Conservation (phyloP, 2,329 filamentous ascomycete genomes). For the Neocucurbitaria cava region DNA sequence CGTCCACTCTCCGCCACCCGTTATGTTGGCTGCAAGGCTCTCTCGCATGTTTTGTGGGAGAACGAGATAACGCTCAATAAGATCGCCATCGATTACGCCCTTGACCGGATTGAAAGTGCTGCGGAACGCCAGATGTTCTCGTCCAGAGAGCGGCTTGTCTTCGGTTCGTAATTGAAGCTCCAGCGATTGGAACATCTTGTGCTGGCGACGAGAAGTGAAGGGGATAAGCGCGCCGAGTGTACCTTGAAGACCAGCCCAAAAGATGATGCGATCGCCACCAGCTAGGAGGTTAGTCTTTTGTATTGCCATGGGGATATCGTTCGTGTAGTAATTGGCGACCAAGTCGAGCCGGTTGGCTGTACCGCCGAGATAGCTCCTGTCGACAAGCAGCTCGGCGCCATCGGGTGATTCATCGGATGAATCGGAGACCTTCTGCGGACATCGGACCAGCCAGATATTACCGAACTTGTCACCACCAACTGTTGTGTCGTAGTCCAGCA, state of each 20-base stretch:
- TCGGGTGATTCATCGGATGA: slow-evolving; percentile 92
- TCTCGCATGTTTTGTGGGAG: slow-evolving; percentile 89
- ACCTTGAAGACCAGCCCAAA: slow-evolving; percentile 95
- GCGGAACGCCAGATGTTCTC: slow-evolving; percentile 95
- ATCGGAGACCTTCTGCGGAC: slow-evolving; percentile 82
- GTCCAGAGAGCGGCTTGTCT: slow-evolving; percentile 84
- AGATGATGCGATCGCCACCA: slow-evolving; percentile 86
- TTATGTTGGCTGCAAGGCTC: slow-evolving; percentile 91
- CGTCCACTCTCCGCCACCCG: slow-evolving; percentile 68
- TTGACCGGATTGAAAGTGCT: slow-evolving; percentile 97
- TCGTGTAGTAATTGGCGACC: slow-evolving; percentile 86
- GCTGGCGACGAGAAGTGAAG: slow-evolving; percentile 88
- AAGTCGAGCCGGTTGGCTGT: slow-evolving; percentile 83
- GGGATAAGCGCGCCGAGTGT: slow-evolving; percentile 93
- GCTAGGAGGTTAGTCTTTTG: slow-evolving; percentile 89
- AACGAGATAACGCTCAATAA: slow-evolving; percentile 89
- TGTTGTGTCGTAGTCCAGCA: slow-evolving; percentile 97
- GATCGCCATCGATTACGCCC: slow-evolving; percentile 93
- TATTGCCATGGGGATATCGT: slow-evolving; percentile 91
- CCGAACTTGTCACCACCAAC: slow-evolving; percentile 98
- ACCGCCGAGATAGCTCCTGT: slow-evolving; percentile 87
- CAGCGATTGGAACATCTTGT: slow-evolving; percentile 95
- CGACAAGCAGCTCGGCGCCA: slow-evolving; percentile 88
- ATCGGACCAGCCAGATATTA: slow-evolving; percentile 91
- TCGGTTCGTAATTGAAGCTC: slow-evolving; percentile 81